These are phyloP conservation scores for Ochetophila trinervis DNA, from an alignment of 306 rosid species.

Conservation along the genomic window DNA sequence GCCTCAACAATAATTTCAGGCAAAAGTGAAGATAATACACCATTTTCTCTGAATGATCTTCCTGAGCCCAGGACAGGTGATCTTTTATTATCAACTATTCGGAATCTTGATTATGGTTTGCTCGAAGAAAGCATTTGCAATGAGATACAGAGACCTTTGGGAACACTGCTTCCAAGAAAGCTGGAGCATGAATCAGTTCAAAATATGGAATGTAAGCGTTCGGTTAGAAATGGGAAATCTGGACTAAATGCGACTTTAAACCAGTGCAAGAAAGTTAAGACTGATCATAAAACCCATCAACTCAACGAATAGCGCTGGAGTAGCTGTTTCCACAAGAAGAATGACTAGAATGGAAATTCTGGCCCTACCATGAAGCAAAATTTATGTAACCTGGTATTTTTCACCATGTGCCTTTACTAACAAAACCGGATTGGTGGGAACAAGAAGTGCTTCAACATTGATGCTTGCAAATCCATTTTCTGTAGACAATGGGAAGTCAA, in stretches of 20 bases:
- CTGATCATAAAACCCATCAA: not conserved
- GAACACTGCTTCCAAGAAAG: constrained; percentile 11
- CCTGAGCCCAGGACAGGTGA: constrained; percentile 25
- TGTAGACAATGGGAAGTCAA: not conserved
- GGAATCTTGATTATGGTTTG: constrained; percentile 24
- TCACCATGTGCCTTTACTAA: not conserved
- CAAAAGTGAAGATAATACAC: constrained; percentile 5
- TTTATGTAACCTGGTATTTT: not conserved
- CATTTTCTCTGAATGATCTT: constrained; percentile 25
- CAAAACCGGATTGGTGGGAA: too few relatives aligned
- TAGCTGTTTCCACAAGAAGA: constrained; percentile 33
- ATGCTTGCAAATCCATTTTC: not conserved
- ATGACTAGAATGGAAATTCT: constrained; percentile 17
- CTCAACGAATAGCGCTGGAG: not conserved
- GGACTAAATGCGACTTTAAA: constrained; percentile 1
- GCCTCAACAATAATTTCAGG: constrained; percentile 5
- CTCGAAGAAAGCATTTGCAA: constrained; percentile 14
- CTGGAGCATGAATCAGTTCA: constrained; percentile 1
- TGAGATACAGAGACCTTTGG: constrained; percentile 17
- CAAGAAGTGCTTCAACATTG: not conserved
- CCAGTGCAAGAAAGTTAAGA: not conserved
- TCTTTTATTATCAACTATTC: constrained; percentile 28
- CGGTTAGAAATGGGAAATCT: constrained; percentile 3
- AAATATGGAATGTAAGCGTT: not conserved
- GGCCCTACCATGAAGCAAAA: not conserved